Evolutionary conservation across 2,329 filamentous ascomycete genomes (phyloP), one percentile per base, ranked within the genome.

Genomic region (Dendrostoma leiphaemia): DNA sequence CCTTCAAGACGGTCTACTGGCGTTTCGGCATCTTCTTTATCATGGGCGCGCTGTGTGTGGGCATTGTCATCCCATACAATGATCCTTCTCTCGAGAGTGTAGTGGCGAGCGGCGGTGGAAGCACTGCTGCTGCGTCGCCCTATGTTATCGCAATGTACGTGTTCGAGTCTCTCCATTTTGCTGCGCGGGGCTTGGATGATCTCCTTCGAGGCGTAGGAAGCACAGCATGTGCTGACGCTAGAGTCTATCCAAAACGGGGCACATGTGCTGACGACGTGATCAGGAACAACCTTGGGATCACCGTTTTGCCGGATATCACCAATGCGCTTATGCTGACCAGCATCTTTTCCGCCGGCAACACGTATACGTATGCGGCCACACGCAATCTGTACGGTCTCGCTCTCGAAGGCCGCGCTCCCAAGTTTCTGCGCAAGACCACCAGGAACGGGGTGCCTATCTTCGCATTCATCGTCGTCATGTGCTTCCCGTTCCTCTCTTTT

Each of bases 1-100:
- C 88, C 1, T 90, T 83, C 72, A 89, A 89, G 63, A 85, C 84
- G 1, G 85, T 90, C 6, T 90, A 89, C 70, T 88, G 85, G 66
- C 83, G 89, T 41, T 78, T 91, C 47, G 85, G 82, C 2, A 70
- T 83, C 15, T 90, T 91, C 71, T 90, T 90, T 69, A 78, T 90
- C 23, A 77, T 88, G 3, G 86, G 86, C 5, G 83, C 85, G 2
- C 73, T 91, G 1, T 79, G 77, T 26, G 80, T 88, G 23, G 85
- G 85, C 17, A 85, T 89, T 45, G 69, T 88, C 44, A 76, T 90
- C 46, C 77, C 87, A 3, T 85, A 84, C 65, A 80, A 89, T 56
- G 84, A 89, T 62, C 61, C 72, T 0, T 76, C 74, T 12, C 72
- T 90, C 17, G 15, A 54, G 71, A 67, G 19, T 6, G 81, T 80